Base-by-base conservation (phyloP, 192 early-diverging fungal genomes). In the Kappamyces sp. region DNA sequence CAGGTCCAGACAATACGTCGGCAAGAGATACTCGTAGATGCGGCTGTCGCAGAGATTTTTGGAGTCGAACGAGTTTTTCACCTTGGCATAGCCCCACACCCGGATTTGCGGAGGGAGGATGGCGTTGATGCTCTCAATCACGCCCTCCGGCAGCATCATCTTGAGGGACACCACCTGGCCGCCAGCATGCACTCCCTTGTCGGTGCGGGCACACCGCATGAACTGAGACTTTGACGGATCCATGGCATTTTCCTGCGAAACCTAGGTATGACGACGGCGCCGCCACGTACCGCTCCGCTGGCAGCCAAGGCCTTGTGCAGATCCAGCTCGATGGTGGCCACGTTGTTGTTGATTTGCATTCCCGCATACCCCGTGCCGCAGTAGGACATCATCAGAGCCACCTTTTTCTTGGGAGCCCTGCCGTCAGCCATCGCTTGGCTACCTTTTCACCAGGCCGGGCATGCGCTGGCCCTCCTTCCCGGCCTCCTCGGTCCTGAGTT, bases 171-270 rank as follows among this genome's bases (percentile, higher is more conserved):
- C 83, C 2, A 99, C 87, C 52, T 99, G 94, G 8, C 95, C 95
- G 37, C 90, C 90, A 15, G 97, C 94, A 66, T 98, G 95, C 3
- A 99, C 97, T 34, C 97, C 97, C 70, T 98, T 98, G 66, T 99
- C 97, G 1, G 97, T 99, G 37, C 97, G 81, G 6, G 97, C 97
- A 5, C 92, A 86, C 55, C 97, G 76, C 78, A 85, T 85, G 61
- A 97, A 85, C 50, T 84, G 73, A 54, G 93, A 81, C 87, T 90
- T 62, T 15, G 12, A 32, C 37, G 77, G 88, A 64, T 90, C 88
- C 33, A 83, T 80, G 1, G 90, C 80, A 57, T 99, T 99, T 13
- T 90, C 90, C 38, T 76, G 76, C 0, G 92, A 93, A 9, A 99
- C 23, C 23, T 23, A 23, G 23, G 23, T 0, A 23, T 23, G 23